Evolutionary conservation across 208 protist species (phyloP).

Genomic region (Plasmodiophora brassicae): DNA sequence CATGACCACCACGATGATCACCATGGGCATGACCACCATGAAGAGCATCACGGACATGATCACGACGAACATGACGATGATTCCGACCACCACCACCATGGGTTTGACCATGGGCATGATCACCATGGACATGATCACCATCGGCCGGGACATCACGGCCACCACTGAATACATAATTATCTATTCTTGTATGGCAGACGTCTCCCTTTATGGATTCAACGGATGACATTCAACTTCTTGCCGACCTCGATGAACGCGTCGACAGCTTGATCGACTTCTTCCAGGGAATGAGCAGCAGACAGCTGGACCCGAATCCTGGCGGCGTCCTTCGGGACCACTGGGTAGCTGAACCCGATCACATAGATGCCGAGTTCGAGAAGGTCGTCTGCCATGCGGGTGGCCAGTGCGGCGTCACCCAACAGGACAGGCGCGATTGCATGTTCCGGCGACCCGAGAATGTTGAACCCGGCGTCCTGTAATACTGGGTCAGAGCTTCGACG

Average conservation of each 20-base stretch:
- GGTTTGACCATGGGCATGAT: background rate
- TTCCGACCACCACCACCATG: background rate
- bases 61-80: background rate
- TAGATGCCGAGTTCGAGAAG: conserved; percentile 78
- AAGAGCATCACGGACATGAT: background rate
- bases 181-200: background rate
- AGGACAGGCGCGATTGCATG: conserved; percentile 75
- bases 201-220: background rate
- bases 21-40: background rate
- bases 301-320: conserved; percentile 77
- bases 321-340: conserved; percentile 71
- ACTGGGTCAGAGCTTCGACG: background rate
- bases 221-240: conserved; percentile 53
- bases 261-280: conserved; percentile 66
- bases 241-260: conserved; percentile 74
- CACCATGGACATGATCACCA: background rate
- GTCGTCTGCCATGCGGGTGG: conserved; percentile 67
- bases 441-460: conserved; percentile 58
- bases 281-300: conserved; percentile 69
- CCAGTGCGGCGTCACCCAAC: conserved; percentile 68
- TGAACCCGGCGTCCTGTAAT: conserved; percentile 50
- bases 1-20: background rate
- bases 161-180: background rate
- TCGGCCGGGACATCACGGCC: background rate
- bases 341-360: conserved; percentile 76